Percentiles rank a stretch among this genome's conserved stretches.
Evolutionary conservation across 2,329 filamentous ascomycete genomes (phyloP).

Genomic region (Davidsoniella australis): DNA sequence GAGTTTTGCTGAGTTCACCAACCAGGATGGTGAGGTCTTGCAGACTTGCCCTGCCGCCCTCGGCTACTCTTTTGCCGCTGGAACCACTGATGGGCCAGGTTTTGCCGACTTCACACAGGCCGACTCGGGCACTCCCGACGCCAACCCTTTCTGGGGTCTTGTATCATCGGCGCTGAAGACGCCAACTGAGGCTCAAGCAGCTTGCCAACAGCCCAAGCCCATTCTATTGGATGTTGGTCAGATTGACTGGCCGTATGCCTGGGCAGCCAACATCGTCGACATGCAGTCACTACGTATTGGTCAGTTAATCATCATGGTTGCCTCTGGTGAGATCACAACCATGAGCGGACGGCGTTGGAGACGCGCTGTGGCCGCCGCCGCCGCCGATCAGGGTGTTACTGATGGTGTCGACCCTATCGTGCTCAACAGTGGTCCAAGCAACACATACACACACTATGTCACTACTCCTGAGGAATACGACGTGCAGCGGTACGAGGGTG

Average conservation of each 20-base stretch:
- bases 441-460: conserved; percentile 51
- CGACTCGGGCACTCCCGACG: conserved; percentile 49
- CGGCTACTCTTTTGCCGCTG: conserved; percentile 78
- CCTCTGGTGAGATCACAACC: conserved; percentile 73
- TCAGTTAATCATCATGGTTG: conserved; percentile 70
- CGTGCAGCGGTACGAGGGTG: conserved; percentile 80
- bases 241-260: conserved; percentile 56
- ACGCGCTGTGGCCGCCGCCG: conserved; percentile 42
- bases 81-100: conserved; percentile 77
- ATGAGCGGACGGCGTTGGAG: conserved; percentile 86
- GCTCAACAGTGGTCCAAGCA: conserved; percentile 71
- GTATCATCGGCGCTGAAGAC: conserved; percentile 53
- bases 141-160: conserved; percentile 61
- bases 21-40: conserved; percentile 53
- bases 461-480: conserved; percentile 18
- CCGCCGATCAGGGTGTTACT: conserved; percentile 25
- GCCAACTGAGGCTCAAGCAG: conserved; percentile 50
- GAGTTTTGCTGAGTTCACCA: conserved; percentile 51
- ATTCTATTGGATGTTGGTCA: conserved; percentile 77
- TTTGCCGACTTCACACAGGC: conserved; percentile 82
- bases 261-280: conserved; percentile 80
- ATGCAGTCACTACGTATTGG: conserved; percentile 70
- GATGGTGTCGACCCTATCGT: conserved; percentile 39
- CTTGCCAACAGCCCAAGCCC: conserved; percentile 67
- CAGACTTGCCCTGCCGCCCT: conserved; percentile 70